Evolutionary conservation across 148 eudicot genomes (phyloP).

Genomic region (Nepenthes mirabilis): DNA sequence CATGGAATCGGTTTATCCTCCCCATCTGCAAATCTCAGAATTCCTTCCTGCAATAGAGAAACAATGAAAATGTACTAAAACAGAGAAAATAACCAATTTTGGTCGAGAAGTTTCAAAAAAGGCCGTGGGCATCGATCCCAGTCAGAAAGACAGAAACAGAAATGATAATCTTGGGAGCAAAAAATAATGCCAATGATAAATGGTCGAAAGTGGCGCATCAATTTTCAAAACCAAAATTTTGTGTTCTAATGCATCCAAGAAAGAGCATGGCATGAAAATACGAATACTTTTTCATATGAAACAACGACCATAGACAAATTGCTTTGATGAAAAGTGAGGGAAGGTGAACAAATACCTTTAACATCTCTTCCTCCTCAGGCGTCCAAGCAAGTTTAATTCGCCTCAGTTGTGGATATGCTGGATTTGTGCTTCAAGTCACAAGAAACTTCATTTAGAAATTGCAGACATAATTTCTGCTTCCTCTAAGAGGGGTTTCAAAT

Average conservation of each 20-base stretch:
- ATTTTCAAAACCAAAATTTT: too few species aligned
- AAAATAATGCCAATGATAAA: too few species aligned
- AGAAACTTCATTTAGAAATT: not conserved
- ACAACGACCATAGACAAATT: too few species aligned
- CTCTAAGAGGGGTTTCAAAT: not conserved
- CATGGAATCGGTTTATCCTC: conserved; percentile 31
- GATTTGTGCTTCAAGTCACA: conserved; percentile 21
- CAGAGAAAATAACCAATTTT: not conserved
- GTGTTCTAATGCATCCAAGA: too few species aligned
- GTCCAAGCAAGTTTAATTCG: conserved; percentile 39
- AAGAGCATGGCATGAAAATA: too few species aligned
- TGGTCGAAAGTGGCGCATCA: too few species aligned
- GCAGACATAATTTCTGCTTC: not conserved
- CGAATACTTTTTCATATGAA: too few species aligned
- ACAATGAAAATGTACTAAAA: not conserved
- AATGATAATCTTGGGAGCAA: too few species aligned
- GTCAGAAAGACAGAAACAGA: too few species aligned
- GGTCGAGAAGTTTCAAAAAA: not conserved
- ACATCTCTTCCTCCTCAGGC: conserved; percentile 29
- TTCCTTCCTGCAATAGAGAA: conserved; percentile 40
- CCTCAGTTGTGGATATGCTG: conserved; percentile 17
- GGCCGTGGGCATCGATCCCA: too few species aligned
- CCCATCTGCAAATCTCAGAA: conserved; percentile 15
- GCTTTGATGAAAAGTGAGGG: not conserved
- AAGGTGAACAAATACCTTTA: conserved; percentile 25